These are phyloP conservation scores for Apiosordaria backusii DNA, from an alignment of 495 filamentous ascomycete genomes.

Conservation along the genomic window DNA sequence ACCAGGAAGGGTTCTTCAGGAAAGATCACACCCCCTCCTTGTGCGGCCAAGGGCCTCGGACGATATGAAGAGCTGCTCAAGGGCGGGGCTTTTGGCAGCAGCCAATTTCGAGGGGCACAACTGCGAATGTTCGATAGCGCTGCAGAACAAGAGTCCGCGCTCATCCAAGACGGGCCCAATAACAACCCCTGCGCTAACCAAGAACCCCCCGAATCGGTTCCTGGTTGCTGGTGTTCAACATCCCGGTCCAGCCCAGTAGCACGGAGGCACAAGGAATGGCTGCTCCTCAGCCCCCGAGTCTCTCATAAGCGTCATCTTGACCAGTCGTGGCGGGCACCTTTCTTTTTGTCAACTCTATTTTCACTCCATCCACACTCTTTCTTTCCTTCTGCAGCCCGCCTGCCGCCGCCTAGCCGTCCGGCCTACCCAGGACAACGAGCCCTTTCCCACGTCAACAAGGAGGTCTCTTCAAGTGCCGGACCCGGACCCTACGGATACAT, in stretches of 20 bases:
- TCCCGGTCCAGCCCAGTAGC: slow-evolving; percentile 1
- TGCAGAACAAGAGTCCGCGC: not conserved
- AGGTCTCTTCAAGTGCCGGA: slow-evolving; percentile 2
- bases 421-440: not conserved
- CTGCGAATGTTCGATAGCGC: not conserved
- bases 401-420: slow-evolving; percentile 3
- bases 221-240: slow-evolving; percentile 3
- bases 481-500: slow-evolving; percentile 12
- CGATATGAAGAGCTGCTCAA: not conserved
- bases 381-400: not conserved
- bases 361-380: not conserved
- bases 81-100: not conserved
- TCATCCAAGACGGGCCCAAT: slow-evolving; percentile 6
- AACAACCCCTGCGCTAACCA: not conserved
- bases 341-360: slow-evolving; percentile 12
- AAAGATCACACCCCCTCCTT: not conserved
- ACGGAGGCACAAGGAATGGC: not conserved
- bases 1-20: not conserved
- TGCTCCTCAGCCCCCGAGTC: slow-evolving; percentile 4
- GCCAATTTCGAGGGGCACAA: slow-evolving; percentile 5
- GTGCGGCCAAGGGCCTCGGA: slow-evolving; percentile 1
- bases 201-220: slow-evolving; percentile 3
- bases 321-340: not conserved
- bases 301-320: slow-evolving; percentile 10
- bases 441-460: not conserved